Evolutionary conservation across 1,284 basidiomycete genomes (phyloP), one percentile per base, ranked within the genome.

Genomic region (Cryptococcus sp.): DNA sequence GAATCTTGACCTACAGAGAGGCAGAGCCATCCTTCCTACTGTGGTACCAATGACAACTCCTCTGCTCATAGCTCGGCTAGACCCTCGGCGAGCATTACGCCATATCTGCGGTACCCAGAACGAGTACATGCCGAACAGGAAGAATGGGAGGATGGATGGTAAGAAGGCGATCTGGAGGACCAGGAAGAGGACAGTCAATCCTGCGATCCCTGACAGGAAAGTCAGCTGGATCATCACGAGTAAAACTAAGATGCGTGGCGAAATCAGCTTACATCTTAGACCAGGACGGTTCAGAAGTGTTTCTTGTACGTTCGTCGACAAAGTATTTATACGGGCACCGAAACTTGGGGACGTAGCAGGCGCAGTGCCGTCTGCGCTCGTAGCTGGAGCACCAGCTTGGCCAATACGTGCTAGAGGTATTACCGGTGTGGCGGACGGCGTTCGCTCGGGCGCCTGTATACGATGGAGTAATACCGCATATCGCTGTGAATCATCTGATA

Each of bases 101-200:
- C 87, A 82, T 53, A 94, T 91, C 78, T 94, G 91, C 5, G 89
- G 88, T 1, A 88, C 66, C 92, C 92, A 95, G 64, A 84, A 84
- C 2, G 86, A 87, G 76, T 93, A 91, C 59, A 90, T 83, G 20
- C 81, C 72, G 16, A 82, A 84, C n/a, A 93, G 82, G 67, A 90
- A 85, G 45, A 90, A 73, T 35, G 91, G 82, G 0, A 88, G 84
- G 15, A 91, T 78, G 0, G 84, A 83, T 1, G 90, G 87, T 3
- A 87, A 85, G 54, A 91, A 77, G 44, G 90, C 85, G 56, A 91
- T 82, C 41, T 89, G 85, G 67, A 90, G 82, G 56, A 89, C 79
- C 15, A 57, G 19, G 57, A 66, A 62, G 5, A 65, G 45, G 13
- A 51, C 44, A 11, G 47, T 55, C 5, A 68, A 27, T 3, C 57